Evolutionary conservation across 129 eudicot genomes (phyloP).

Genomic region (Chrysanthemum seticuspe): DNA sequence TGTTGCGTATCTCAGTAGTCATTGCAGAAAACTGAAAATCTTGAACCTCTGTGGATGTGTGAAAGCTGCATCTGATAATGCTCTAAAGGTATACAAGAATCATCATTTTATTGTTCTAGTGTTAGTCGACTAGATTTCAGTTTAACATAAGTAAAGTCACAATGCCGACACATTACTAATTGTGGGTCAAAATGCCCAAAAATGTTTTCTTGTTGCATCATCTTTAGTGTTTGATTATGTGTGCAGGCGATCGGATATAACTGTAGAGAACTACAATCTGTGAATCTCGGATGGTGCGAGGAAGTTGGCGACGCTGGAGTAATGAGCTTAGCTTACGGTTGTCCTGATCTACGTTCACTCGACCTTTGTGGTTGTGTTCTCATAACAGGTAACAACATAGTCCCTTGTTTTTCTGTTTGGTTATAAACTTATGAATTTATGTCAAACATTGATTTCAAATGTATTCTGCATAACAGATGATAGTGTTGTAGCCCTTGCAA

Average conservation of each 20-base stretch:
- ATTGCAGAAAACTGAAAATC: slow-evolving; percentile 62
- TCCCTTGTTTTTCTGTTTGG: not conserved
- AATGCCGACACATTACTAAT: not conserved
- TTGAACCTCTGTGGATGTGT: slow-evolving; percentile 94
- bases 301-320: slow-evolving; percentile 80
- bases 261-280: slow-evolving; percentile 62
- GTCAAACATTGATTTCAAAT: not conserved
- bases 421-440: not conserved
- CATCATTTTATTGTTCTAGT: not conserved
- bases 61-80: slow-evolving; percentile 79
- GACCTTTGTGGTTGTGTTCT: slow-evolving; percentile 94
- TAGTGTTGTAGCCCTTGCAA: slow-evolving; percentile 86
- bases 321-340: slow-evolving; percentile 87
- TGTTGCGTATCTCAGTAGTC: slow-evolving; percentile 57
- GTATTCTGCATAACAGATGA: slow-evolving; percentile 47
- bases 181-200: no score
- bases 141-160: not conserved
- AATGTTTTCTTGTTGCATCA: no score
- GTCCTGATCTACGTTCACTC: slow-evolving; percentile 74
- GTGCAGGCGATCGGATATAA: slow-evolving; percentile 81
- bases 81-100: slow-evolving; percentile 54
- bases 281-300: slow-evolving; percentile 95
- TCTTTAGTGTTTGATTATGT: not conserved
- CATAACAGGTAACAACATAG: slow-evolving; percentile 62
- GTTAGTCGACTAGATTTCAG: no score